Percentiles rank a stretch among this genome's conserved stretches.
Conservation (phyloP, 306 rosid genomes). For the Carpinus fangiana region DNA sequence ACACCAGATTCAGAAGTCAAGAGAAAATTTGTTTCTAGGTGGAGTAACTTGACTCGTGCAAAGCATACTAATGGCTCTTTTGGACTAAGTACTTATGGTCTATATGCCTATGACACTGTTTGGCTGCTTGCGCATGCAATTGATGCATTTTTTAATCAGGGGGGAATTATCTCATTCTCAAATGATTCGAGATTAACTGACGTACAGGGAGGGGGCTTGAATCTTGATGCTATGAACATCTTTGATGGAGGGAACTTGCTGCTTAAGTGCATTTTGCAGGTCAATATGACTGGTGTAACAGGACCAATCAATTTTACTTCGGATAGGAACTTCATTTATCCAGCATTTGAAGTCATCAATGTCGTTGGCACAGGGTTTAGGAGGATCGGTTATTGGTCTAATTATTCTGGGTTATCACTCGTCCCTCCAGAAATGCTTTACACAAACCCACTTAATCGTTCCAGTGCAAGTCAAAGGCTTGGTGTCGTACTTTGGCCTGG, state of each 20-base stretch:
- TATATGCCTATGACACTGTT: slow-evolving; percentile 89
- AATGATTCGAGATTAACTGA: slow-evolving; percentile 52
- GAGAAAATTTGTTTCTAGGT: slow-evolving; percentile 65
- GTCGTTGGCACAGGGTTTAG: slow-evolving; percentile 68
- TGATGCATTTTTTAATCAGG: slow-evolving; percentile 70
- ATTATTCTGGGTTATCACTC: slow-evolving; percentile 73
- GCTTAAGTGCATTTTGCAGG: slow-evolving; percentile 47
- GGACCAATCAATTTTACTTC: slow-evolving; percentile 62
- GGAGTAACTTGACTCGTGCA: slow-evolving; percentile 71
- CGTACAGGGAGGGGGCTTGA: slow-evolving; percentile 35
- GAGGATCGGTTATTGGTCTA: slow-evolving; percentile 90
- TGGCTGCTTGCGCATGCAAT: slow-evolving; percentile 82
- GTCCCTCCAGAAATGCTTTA: slow-evolving; percentile 59
- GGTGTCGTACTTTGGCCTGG: slow-evolving; percentile 83
- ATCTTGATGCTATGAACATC: slow-evolving; percentile 71
- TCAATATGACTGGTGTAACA: slow-evolving; percentile 74
- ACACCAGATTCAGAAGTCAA: slow-evolving; percentile 69
- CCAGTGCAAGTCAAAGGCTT: slow-evolving; percentile 47
- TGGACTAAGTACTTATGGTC: slow-evolving; percentile 55
- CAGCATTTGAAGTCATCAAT: slow-evolving; percentile 81
- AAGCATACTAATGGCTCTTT: slow-evolving; percentile 25
- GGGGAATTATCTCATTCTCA: slow-evolving; percentile 67
- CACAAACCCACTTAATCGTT: slow-evolving; percentile 51
- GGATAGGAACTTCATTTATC: slow-evolving; percentile 56
- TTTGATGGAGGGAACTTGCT: slow-evolving; percentile 64